Conservation (phyloP, 345 rosid genomes). For the Cochlearia excelsa region DNA sequence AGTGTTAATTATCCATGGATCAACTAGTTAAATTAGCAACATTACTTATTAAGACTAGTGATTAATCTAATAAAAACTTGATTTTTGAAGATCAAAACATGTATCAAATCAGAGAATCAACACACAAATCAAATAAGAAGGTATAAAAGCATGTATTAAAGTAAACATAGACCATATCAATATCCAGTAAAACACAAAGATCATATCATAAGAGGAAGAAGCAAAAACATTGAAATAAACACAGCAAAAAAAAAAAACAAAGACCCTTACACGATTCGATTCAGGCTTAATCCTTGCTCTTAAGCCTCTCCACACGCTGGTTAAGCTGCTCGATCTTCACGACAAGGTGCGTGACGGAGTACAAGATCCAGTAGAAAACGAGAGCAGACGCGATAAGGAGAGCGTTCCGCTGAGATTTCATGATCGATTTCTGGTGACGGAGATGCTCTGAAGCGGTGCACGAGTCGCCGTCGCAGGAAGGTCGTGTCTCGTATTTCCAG, state of each 20-base stretch:
- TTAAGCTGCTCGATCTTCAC: conserved; percentile 70
- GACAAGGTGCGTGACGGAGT: conserved; percentile 63
- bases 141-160: background rate
- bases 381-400: conserved; percentile 70
- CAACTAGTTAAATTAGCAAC: conserved; percentile 2
- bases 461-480: conserved; percentile 61
- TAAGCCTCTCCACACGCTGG: conserved; percentile 69
- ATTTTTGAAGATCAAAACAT: too few species aligned
- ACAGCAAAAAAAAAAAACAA: background rate
- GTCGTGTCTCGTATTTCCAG: conserved; percentile 91
- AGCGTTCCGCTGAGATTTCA: conserved; percentile 91
- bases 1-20: background rate
- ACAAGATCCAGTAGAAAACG: conserved; percentile 77
- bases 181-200: background rate
- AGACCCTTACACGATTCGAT: background rate
- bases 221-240: background rate
- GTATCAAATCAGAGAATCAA: too few species aligned
- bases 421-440: conserved; percentile 87
- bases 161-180: too few species aligned
- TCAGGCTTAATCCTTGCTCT: conserved; percentile 37
- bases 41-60: background rate
- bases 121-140: background rate
- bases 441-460: conserved; percentile 75
- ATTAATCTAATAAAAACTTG: too few species aligned
- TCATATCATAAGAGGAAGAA: background rate